Evolutionary conservation across 2,329 filamentous ascomycete species (phyloP).

Genomic region (Coniochaeta prunicola): DNA sequence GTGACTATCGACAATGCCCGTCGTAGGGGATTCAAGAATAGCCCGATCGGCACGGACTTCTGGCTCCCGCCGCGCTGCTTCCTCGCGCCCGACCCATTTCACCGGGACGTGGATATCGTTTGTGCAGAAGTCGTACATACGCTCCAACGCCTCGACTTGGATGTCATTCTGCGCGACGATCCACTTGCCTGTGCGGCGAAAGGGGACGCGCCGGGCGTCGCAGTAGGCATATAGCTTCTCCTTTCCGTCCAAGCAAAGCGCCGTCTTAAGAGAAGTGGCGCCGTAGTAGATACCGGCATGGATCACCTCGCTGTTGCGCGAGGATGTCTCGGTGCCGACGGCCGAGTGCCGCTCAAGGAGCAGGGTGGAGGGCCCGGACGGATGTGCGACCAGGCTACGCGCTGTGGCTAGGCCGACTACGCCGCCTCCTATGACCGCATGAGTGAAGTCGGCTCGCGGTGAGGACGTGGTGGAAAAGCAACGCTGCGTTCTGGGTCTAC

Average conservation of each 20-base stretch:
- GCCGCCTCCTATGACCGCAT: constrained; percentile 50
- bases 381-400: constrained; percentile 56
- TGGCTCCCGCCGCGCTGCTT: constrained; percentile 63
- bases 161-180: constrained; percentile 76
- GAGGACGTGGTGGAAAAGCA: constrained; percentile 32
- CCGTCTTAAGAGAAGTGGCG: constrained; percentile 66
- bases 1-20: constrained; percentile 88
- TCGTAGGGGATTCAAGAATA: constrained; percentile 76
- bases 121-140: constrained; percentile 38
- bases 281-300: constrained; percentile 95
- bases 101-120: constrained; percentile 53
- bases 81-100: constrained; percentile 56
- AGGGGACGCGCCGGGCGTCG: constrained; percentile 54
- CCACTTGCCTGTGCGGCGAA: constrained; percentile 83
- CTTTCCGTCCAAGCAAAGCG: constrained; percentile 72
- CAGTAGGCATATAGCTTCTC: constrained; percentile 76
- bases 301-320: constrained; percentile 91
- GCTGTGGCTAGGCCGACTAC: constrained; percentile 77
- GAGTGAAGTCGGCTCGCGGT: constrained; percentile 34
- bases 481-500: background rate
- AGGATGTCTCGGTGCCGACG: constrained; percentile 79
- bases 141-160: constrained; percentile 58
- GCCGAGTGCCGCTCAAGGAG: constrained; percentile 72
- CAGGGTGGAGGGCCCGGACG: constrained; percentile 57
- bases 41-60: constrained; percentile 65